These are phyloP conservation scores for Trichophaea hybrida DNA, from an alignment of 2,329 filamentous ascomycete genomes.

Conservation along the genomic window DNA sequence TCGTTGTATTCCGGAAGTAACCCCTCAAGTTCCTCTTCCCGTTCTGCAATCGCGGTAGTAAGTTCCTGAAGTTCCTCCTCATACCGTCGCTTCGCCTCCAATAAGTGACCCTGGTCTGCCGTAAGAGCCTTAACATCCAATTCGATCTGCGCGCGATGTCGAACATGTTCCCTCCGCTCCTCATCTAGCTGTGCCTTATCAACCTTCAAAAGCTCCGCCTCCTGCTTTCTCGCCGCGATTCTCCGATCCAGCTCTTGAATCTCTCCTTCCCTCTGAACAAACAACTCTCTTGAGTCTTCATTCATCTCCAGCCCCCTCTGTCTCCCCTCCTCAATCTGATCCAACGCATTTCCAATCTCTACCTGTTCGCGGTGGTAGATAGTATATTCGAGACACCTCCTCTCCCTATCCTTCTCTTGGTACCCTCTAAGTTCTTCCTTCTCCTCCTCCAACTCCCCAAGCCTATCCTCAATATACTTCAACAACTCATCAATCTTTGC, in stretches of 20 bases:
- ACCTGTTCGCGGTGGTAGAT: slow-evolving; percentile 83
- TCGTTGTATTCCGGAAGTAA: slow-evolving; percentile 65
- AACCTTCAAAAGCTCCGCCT: slow-evolving; percentile 69
- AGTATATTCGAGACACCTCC: slow-evolving; percentile 83
- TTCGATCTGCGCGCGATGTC: slow-evolving; percentile 69
- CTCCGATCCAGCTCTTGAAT: slow-evolving; percentile 59
- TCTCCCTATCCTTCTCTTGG: slow-evolving; percentile 87
- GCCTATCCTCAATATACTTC: slow-evolving; percentile 77
- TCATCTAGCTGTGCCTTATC: slow-evolving; percentile 81
- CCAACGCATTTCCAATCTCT: slow-evolving; percentile 60
- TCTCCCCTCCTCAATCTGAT: slow-evolving; percentile 67
- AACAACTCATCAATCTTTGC: slow-evolving; percentile 87
- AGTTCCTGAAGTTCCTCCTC: slow-evolving; percentile 59
- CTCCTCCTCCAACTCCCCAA: slow-evolving; percentile 84
- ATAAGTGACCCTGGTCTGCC: slow-evolving; percentile 66
- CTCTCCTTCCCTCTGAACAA: slow-evolving; percentile 63
- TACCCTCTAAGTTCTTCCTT: slow-evolving; percentile 90
- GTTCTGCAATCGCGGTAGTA: slow-evolving; percentile 56
- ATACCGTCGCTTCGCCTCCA: slow-evolving; percentile 57
- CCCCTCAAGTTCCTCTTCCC: slow-evolving; percentile 59
- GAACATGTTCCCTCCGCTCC: slow-evolving; percentile 69
- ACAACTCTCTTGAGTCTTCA: slow-evolving; percentile 62
- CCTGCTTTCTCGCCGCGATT: slow-evolving; percentile 64
- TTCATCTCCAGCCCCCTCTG: slow-evolving; percentile 72
- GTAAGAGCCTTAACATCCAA: slow-evolving; percentile 66